Evolutionary conservation across 768 basidiomycete genomes (phyloP).

Genomic region (Serendipita sp.): DNA sequence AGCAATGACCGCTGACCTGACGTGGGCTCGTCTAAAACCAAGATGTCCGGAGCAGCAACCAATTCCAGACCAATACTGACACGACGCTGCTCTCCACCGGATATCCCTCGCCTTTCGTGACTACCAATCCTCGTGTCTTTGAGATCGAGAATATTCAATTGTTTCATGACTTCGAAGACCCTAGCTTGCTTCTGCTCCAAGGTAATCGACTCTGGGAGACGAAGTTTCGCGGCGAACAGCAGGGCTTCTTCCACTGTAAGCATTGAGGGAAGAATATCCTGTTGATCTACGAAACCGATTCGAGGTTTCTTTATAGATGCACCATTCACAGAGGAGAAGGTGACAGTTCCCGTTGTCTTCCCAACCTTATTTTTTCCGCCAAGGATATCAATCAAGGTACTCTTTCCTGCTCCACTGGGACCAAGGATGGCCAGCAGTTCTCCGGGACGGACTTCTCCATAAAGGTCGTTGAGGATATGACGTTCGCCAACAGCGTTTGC

Average conservation of each 20-base stretch:
- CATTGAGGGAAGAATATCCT: constrained; percentile 63
- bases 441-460: constrained; percentile 37
- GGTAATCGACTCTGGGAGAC: constrained; percentile 57
- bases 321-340: constrained; percentile 24
- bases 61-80: constrained; percentile 85
- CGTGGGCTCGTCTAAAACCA: constrained; percentile 80
- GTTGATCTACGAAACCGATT: constrained; percentile 76
- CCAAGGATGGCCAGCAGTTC: constrained; percentile 86
- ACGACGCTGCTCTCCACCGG: constrained; percentile 80
- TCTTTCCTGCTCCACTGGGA: constrained; percentile 85
- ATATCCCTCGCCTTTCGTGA: constrained; percentile 63
- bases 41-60: constrained; percentile 65
- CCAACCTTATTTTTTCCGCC: constrained; percentile 73
- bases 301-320: constrained; percentile 23
- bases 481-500: background rate
- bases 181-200: constrained; percentile 44
- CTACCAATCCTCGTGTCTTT: constrained; percentile 59
- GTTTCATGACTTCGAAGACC: constrained; percentile 49
- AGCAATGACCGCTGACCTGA: constrained; percentile 14
- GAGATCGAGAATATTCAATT: constrained; percentile 57
- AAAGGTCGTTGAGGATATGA: constrained; percentile 20
- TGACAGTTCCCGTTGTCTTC: constrained; percentile 42
- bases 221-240: constrained; percentile 69
- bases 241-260: constrained; percentile 73
- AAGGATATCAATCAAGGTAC: constrained; percentile 79